phyloP scores from a whole-genome alignment of 257 asterid genomes.

The Nicotiana otophora region DNA sequence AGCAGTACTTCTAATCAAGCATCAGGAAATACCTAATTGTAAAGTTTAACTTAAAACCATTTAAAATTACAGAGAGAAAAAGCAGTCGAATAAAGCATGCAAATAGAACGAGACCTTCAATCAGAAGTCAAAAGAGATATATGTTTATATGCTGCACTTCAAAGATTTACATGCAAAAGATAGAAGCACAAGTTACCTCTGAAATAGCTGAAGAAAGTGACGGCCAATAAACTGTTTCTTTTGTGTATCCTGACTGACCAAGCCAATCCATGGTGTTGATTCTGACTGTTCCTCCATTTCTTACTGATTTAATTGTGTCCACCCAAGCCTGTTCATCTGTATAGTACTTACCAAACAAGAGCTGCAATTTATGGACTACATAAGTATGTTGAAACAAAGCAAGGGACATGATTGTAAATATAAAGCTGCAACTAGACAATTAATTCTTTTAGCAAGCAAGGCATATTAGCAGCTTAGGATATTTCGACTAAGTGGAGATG shows the following conservation, averaged over 20 bases:
- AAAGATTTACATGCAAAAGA: not conserved
- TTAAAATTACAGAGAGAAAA: not conserved
- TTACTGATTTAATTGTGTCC: conserved; percentile 71
- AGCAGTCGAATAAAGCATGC: not conserved
- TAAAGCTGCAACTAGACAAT: not conserved
- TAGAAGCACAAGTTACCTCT: conserved; percentile 40
- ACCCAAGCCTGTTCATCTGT: conserved; percentile 90
- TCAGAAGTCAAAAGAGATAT: not conserved
- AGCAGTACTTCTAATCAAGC: not conserved
- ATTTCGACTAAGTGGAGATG: not conserved
- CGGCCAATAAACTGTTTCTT: conserved; percentile 61
- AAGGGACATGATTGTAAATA: not conserved
- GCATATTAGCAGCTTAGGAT: not conserved
- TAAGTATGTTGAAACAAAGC: conserved; percentile 7
- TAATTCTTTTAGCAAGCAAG: not conserved
- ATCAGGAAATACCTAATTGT: not conserved
- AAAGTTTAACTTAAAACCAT: not conserved
- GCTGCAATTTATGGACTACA: conserved; percentile 37
- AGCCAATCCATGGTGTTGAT: conserved; percentile 93
- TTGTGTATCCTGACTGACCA: conserved; percentile 70
- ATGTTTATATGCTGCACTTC: not conserved
- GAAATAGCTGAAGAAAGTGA: conserved; percentile 75
- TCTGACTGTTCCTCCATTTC: conserved; percentile 50
- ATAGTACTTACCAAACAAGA: conserved; percentile 53
- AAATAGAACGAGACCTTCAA: not conserved